Evolutionary conservation across 768 basidiomycete species (phyloP), one percentile per base, ranked within the genome.

Genomic region (Mycena filopes): DNA sequence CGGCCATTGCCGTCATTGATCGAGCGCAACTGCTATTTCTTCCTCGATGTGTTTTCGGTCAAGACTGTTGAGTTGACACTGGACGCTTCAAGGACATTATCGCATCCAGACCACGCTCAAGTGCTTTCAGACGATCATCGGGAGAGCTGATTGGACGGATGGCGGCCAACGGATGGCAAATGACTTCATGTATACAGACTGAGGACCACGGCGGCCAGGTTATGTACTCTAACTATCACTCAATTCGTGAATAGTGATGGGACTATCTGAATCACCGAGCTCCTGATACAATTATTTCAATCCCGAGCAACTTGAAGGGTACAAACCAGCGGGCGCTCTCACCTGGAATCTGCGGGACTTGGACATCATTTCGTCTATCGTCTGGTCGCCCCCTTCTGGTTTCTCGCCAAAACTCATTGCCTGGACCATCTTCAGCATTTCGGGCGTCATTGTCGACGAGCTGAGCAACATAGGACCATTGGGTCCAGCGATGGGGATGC

Each of bases 391-490:
- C 29, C 42, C 55, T 36, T 56, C 43, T 31, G 43, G 55, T 23
- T 43, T 46, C 45, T 55, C 54, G 28, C 54, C 54, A 40, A 55
- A 25, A 23, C 54, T 55, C 5, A 25, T 9, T 9, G 40, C 38
- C 21, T 55, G 54, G 25, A 55, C 2, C 54, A 55, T 55, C 40
- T 76, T 77, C 66, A 79, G 61, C 66, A 70, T 70, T 65, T 75
- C 61, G 7, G 72, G 68, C 20, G 66, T 63, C 67, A 77, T 61
- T 10, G 74, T 77, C 15, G 76, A 75, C 20, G 77, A 74, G 54
- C 73, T 71, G 3, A 77, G 15, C 40, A 73, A 54, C 43, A 63
- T 70, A 1, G 70, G 72, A 12, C 75, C 76, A 28, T 73, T 69
- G 1, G 73, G 64, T 4, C 68, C 64, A n/a, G 54, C 66, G 31